Conservation (phyloP, 257 asterid species). For the Jasminum sambac region DNA sequence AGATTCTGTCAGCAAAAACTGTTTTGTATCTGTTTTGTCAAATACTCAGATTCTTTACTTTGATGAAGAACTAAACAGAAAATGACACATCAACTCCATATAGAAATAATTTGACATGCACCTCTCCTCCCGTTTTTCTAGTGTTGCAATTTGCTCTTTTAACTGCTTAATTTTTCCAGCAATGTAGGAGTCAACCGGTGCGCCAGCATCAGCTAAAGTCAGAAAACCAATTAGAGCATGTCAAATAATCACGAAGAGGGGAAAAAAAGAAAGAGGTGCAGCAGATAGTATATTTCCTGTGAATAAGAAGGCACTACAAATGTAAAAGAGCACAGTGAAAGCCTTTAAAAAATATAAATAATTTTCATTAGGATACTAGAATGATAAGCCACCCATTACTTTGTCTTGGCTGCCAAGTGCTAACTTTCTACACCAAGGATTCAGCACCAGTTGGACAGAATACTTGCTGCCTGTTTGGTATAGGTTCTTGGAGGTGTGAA, state of each 20-base stretch:
- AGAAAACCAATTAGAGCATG: constrained; percentile 22
- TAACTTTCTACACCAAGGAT: constrained; percentile 4
- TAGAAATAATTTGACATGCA: constrained; percentile 37
- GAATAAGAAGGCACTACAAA: constrained; percentile 12
- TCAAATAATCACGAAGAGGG: constrained; percentile 19
- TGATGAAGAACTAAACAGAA: constrained; percentile 25
- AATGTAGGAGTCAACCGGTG: constrained; percentile 78
- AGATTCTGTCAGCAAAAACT: constrained; percentile 92
- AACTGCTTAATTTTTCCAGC: constrained; percentile 87
- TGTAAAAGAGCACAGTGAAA: constrained; percentile 13
- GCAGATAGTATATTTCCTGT: constrained; percentile 6
- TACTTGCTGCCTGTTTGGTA: neutral
- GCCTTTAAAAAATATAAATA: constrained; percentile 2
- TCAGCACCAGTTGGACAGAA: constrained; percentile 10
- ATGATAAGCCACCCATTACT: constrained; percentile 7
- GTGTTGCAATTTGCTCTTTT: constrained; percentile 96
- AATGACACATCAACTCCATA: constrained; percentile 16
- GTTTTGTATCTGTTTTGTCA: constrained; percentile 75
- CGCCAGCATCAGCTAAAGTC: constrained; percentile 77
- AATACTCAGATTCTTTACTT: constrained; percentile 32
- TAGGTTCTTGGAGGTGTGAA: too few species aligned
- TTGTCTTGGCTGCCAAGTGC: neutral
- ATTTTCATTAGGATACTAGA: constrained; percentile 5
- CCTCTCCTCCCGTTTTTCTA: constrained; percentile 98
- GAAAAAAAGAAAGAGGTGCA: neutral